phyloP scores from a whole-genome alignment of 176 grass and related monocot species.

The Bothriochloa decipiens region DNA sequence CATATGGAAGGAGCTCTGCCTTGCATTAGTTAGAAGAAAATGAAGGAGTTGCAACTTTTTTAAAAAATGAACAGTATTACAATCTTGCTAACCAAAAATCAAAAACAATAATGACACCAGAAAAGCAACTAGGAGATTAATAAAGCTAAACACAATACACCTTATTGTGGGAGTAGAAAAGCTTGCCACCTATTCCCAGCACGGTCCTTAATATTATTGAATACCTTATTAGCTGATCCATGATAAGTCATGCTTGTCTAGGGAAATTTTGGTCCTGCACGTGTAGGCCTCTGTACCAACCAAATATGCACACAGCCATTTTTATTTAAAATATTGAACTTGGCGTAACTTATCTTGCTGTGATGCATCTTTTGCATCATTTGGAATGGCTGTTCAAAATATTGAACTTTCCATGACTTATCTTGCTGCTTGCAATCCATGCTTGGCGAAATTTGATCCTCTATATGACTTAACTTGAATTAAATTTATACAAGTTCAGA shows the following conservation, averaged over 20 bases:
- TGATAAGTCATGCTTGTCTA: conserved; percentile 23
- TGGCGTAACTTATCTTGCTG: neutral
- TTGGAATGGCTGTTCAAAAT: neutral
- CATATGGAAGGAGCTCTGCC: neutral
- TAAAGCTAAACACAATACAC: neutral
- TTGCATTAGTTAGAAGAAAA: neutral
- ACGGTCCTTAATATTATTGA: neutral
- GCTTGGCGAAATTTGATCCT: neutral
- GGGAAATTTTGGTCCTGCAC: conserved; percentile 8
- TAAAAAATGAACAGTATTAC: neutral
- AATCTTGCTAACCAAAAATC: too few relatives aligned
- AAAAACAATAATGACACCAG: neutral
- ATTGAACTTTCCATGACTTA: neutral
- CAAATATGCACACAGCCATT: neutral
- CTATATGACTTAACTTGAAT: neutral
- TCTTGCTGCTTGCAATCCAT: neutral
- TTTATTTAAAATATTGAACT: neutral
- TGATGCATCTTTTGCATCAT: neutral
- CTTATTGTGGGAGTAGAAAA: neutral
- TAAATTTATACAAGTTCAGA: neutral
- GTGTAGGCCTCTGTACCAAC: neutral
- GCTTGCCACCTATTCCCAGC: neutral
- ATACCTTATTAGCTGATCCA: neutral
- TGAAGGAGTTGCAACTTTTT: neutral
- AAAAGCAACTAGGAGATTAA: neutral